Percentiles rank a stretch among this genome's conserved stretches.
Conservation (phyloP, 2,329 filamentous ascomycete species). For the Hypoxylon sp. region DNA sequence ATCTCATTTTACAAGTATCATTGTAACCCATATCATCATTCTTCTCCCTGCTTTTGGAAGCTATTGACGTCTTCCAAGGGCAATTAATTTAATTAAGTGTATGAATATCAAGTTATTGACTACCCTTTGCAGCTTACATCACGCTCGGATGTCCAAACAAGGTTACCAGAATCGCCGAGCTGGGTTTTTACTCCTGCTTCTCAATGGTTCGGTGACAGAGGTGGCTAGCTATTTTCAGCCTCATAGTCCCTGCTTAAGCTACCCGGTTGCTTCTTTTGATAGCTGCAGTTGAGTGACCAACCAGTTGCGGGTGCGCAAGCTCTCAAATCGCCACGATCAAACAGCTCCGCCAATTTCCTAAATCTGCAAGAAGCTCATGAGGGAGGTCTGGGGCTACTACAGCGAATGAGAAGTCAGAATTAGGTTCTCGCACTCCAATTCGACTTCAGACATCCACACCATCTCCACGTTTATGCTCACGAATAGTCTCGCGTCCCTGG, state of each 20-base stretch:
- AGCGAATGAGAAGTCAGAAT: constrained; percentile 41
- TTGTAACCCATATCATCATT: constrained; percentile 17
- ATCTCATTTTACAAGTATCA: constrained; percentile 13
- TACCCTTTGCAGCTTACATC: constrained; percentile 20
- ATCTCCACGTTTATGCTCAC: constrained; percentile 46
- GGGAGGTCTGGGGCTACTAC: constrained; percentile 22
- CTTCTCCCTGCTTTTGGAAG: constrained; percentile 9
- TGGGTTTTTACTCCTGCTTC: constrained; percentile 17
- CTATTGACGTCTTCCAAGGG: constrained; percentile 21
- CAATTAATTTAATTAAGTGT: constrained; percentile 41
- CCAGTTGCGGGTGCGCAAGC: constrained; percentile 31
- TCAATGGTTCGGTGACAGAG: constrained; percentile 21
- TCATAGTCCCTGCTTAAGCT: constrained; percentile 33
- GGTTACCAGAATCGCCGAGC: constrained; percentile 9
- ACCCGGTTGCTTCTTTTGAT: constrained; percentile 25
- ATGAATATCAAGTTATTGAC: constrained; percentile 17
- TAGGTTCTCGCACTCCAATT: constrained; percentile 38
- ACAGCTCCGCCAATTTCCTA: constrained; percentile 44
- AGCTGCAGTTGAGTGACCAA: constrained; percentile 38
- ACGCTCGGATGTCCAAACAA: constrained; percentile 3
- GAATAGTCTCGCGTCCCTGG: constrained; percentile 47
- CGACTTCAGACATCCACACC: constrained; percentile 40
- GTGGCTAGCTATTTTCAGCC: constrained; percentile 41
- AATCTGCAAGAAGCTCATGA: constrained; percentile 45
- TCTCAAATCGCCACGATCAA: constrained; percentile 35